Conservation (phyloP, 2,329 filamentous ascomycete species). For the Domatiomyces catenatus region DNA sequence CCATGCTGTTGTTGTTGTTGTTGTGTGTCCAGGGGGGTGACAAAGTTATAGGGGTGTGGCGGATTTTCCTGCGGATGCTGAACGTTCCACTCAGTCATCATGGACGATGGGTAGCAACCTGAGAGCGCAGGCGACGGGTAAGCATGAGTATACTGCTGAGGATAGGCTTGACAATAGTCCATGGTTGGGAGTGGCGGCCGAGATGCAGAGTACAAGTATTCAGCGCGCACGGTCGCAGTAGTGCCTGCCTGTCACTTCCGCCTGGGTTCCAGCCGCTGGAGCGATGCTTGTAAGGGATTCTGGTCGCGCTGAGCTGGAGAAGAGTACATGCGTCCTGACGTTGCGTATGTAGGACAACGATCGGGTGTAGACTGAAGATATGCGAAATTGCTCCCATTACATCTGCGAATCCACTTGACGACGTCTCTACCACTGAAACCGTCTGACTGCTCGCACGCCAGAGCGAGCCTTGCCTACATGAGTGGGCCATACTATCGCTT, state of each 20-base stretch:
- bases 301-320: not conserved
- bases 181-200: not conserved
- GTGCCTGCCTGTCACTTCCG: not conserved
- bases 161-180: not conserved
- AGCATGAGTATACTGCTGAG: not conserved
- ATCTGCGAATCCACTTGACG: not conserved
- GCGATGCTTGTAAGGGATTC: not conserved
- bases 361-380: not conserved
- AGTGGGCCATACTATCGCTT: not conserved
- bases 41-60: not conserved
- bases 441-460: not conserved
- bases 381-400: not conserved
- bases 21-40: not conserved
- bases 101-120: not conserved
- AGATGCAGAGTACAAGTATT: not conserved
- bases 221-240: not conserved
- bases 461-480: not conserved
- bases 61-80: not conserved
- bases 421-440: not conserved
- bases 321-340: not conserved
- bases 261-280: not conserved
- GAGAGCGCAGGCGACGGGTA: not conserved
- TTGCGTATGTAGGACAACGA: not conserved
- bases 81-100: not conserved
- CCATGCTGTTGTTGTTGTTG: not conserved